These are phyloP conservation scores for Jamesozyma piceae DNA, from an alignment of 805 yeast species.

Conservation along the genomic window DNA sequence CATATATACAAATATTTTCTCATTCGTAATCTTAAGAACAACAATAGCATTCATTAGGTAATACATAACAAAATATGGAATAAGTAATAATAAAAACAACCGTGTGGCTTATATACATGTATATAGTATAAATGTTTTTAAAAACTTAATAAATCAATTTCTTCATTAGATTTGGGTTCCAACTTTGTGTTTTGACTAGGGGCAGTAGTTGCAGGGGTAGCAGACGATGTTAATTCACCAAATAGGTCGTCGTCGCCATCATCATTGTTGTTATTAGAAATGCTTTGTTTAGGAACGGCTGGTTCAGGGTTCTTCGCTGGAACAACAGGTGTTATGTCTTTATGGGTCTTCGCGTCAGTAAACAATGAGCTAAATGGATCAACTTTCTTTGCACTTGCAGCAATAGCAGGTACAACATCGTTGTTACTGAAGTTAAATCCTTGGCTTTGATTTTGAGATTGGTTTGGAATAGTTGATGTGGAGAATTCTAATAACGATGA, in stretches of 20 bases:
- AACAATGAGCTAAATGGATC: conserved; percentile 72
- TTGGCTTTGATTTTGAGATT: conserved; percentile 9
- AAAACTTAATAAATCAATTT: conserved; percentile 27
- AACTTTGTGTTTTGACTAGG: neutral
- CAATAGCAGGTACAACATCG: conserved; percentile 29
- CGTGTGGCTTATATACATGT: no score
- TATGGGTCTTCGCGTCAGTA: conserved; percentile 5
- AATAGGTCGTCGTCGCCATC: conserved; percentile 25
- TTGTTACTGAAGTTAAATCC: neutral
- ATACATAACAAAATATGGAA: no score
- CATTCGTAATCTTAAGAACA: no score
- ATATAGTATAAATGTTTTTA: no score
- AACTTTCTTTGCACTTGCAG: conserved; percentile 34
- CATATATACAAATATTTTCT: no score
- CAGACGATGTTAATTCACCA: conserved; percentile 26
- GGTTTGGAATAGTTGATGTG: conserved; percentile 13
- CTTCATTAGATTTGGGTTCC: conserved; percentile 13
- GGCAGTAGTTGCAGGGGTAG: conserved; percentile 2
- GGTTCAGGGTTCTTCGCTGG: neutral
- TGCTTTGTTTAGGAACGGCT: neutral
- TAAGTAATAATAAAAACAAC: no score
- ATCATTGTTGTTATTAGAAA: neutral
- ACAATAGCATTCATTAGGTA: no score
- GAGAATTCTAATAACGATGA: conserved; percentile 26
- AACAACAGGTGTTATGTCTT: conserved; percentile 1